Base-by-base conservation (phyloP, 2,329 filamentous ascomycete genomes). In the Venturia asperata region DNA sequence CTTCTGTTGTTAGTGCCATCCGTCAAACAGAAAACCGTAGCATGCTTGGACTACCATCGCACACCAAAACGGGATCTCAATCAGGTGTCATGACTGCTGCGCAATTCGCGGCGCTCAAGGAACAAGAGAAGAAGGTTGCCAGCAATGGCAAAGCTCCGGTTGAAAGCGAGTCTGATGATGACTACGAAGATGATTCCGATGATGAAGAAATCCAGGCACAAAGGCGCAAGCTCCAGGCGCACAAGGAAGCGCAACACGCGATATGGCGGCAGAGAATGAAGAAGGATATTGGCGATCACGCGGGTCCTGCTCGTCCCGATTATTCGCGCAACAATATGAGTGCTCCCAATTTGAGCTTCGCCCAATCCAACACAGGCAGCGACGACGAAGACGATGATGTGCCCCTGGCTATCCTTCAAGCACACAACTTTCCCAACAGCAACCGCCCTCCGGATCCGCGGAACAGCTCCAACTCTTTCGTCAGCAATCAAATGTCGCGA, bases 251-350 rank as follows among this genome's bases (percentile, higher is more conserved):
- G 15, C 91, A 94, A 74, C 87, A 96, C 80, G 84, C 91, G 1
- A 88, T 96, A 1, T 96, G 96, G 75, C 85, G 92, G 66, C 92
- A 96, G 74, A 90, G 94, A 76, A 96, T 96, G 92, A 96, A 93
- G 89, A 96, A 96, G 77, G 89, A 94, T 39, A 95, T 91, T 0
- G 92, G 92, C 61, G 90, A 93, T 70, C 78, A 85, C 5, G 62
- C 27, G 75, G 81, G 5, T 75, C 81, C 69, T 37, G 67, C 68
- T 17, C 83, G 85, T n/a, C 81, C 84, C 17, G 78, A 79, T 62
- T 75, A 87, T 67, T 80, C 82, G 21, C 78, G 82, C 42, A 85
- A 84, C 5, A 77, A 75, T 65, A 80, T 82, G 71, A 90, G 87
- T 73, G 84, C 85, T 4, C 85, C 87, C 1, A 87, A 86, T 68